Percentiles rank a stretch among this genome's conserved stretches.
These are phyloP conservation scores for Viridothelium virens DNA, from an alignment of 495 filamentous ascomycete species.

Conservation along the genomic window DNA sequence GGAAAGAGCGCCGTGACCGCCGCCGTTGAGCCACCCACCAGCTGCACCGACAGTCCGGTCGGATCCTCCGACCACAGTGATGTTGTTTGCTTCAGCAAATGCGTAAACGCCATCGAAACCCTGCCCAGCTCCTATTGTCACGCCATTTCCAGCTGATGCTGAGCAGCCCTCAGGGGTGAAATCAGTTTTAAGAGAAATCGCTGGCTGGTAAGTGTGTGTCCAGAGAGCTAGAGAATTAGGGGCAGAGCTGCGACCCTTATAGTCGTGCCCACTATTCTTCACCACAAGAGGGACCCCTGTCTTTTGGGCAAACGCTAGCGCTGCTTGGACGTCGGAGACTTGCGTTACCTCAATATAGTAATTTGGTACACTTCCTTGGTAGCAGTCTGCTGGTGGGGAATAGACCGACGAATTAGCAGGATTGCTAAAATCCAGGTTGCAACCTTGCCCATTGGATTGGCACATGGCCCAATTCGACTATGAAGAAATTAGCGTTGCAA, in stretches of 20 bases:
- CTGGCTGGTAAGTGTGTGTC: conserved; percentile 17
- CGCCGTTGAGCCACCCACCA: conserved; percentile 21
- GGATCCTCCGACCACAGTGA: background rate
- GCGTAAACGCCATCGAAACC: conserved; percentile 14
- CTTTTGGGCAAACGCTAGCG: conserved; percentile 12
- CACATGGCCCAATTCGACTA: background rate
- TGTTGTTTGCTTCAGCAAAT: conserved; percentile 7
- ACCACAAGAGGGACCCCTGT: conserved; percentile 13
- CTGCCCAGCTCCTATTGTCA: conserved; percentile 19
- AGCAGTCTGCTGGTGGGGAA: conserved; percentile 5
- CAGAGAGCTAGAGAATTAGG: conserved; percentile 14
- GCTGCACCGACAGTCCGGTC: conserved; percentile 14
- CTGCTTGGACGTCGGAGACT: conserved; percentile 17
- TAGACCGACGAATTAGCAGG: conserved; percentile 12
- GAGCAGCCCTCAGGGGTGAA: conserved; percentile 15
- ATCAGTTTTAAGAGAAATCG: background rate
- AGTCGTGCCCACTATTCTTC: conserved; percentile 18
- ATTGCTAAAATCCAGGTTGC: conserved; percentile 15
- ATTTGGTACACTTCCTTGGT: conserved; percentile 15
- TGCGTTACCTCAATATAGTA: conserved; percentile 15
- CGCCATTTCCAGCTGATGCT: conserved; percentile 5
- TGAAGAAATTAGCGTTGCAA: no score
- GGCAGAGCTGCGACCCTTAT: conserved; percentile 17
- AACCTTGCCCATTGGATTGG: background rate
- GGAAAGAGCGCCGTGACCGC: conserved; percentile 19